Evolutionary conservation across 2,329 filamentous ascomycete species (phyloP).

Genomic region (Pseudophaeomoniella oleicola): DNA sequence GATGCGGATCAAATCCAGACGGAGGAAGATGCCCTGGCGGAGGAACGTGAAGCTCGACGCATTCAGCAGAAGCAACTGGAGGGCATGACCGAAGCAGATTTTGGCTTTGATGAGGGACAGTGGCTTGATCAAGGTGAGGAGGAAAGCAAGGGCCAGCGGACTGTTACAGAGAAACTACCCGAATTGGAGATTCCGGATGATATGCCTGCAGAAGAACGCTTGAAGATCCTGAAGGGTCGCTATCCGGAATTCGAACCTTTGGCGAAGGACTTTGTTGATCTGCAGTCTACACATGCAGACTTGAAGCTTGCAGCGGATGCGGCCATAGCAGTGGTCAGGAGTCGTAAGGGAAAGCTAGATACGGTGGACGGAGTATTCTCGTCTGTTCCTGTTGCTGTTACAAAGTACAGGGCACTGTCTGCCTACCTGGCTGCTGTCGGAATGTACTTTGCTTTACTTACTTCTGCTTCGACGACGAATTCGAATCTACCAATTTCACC

Average conservation of each 20-base stretch:
- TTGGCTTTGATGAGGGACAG: constrained; percentile 79
- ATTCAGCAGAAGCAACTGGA: constrained; percentile 83
- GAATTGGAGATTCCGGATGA: constrained; percentile 68
- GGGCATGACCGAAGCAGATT: constrained; percentile 82
- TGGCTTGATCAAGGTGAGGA: constrained; percentile 49
- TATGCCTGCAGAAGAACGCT: constrained; percentile 60
- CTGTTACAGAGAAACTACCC: constrained; percentile 67
- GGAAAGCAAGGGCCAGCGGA: constrained; percentile 27
- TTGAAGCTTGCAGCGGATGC: constrained; percentile 44
- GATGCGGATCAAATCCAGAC: constrained; percentile 65
- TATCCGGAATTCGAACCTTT: constrained; percentile 90
- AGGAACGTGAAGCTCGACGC: constrained; percentile 78
- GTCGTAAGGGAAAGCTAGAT: constrained; percentile 23
- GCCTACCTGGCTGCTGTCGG: constrained; percentile 76
- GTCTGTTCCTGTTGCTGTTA: constrained; percentile 38
- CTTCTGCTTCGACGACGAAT: constrained; percentile 53
- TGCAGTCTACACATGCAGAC: constrained; percentile 48
- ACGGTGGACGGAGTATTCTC: constrained; percentile 10
- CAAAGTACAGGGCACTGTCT: constrained; percentile 67
- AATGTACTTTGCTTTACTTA: constrained; percentile 91
- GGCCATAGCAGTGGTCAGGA: constrained; percentile 29
- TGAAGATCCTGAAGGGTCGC: constrained; percentile 59
- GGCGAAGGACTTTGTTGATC: constrained; percentile 60
- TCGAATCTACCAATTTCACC: constrained; percentile 51
- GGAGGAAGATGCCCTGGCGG: constrained; percentile 65